Percentiles rank a stretch among this genome's conserved stretches.
phyloP scores from a whole-genome alignment of 176 grass and related monocot species.

The Oryza australiensis region DNA sequence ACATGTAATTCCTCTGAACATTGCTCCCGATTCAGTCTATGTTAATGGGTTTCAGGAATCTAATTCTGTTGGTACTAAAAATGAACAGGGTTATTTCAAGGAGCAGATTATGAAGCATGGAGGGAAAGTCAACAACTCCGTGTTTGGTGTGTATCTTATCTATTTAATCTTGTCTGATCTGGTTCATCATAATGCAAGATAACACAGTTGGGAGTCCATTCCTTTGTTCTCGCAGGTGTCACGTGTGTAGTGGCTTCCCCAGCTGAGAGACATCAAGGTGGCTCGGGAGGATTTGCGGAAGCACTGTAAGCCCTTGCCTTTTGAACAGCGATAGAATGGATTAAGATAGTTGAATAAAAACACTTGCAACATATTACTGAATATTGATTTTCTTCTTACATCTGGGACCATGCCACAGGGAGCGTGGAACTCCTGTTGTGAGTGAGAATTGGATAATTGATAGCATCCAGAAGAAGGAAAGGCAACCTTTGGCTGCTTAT shows the following conservation, averaged over 20 bases:
- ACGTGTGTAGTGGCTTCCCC: constrained; percentile 72
- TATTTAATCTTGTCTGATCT: constrained; percentile 11
- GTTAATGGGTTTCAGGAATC: background rate
- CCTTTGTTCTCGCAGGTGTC: constrained; percentile 38
- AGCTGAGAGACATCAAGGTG: constrained; percentile 62
- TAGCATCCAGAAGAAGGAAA: constrained; percentile 63
- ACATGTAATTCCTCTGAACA: constrained; percentile 53
- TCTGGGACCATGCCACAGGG: constrained; percentile 43
- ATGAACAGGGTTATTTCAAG: constrained; percentile 58
- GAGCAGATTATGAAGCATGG: constrained; percentile 82
- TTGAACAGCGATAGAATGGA: background rate
- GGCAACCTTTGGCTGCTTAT: constrained; percentile 66
- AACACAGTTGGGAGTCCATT: background rate
- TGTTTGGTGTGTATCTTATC: constrained; percentile 52
- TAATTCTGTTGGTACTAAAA: constrained; percentile 19
- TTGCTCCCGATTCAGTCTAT: background rate
- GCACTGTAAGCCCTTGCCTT: constrained; percentile 59
- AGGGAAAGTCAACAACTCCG: constrained; percentile 60
- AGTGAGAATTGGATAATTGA: constrained; percentile 91
- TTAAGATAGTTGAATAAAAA: background rate
- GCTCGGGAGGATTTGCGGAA: constrained; percentile 66
- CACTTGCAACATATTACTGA: background rate
- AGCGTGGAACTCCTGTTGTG: constrained; percentile 66
- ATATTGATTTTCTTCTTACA: background rate
- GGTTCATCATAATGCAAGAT: background rate